Base-by-base conservation (phyloP, 2,329 filamentous ascomycete species). In the Phialophora expanda region DNA sequence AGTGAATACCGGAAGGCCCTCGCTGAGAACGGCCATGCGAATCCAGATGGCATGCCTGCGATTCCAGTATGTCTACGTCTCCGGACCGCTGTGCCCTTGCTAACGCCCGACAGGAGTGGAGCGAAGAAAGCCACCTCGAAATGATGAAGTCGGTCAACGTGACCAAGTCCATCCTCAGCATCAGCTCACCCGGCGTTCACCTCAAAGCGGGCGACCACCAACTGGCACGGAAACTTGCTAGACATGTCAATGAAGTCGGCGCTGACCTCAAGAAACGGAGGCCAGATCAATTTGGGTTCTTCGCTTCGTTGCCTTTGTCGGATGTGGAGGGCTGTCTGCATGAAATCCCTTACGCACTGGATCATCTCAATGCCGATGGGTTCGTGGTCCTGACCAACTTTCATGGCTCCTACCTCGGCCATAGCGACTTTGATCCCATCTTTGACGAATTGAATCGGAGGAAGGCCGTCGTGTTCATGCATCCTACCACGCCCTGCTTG, bases 141-240 rank as follows among this genome's bases (percentile, higher is more conserved):
- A 76, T 86, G 69, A 87, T 87, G 84, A 71, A 80, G 51, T 72
- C 76, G 0, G 72, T 80, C 65, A 80, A 81, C 67, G 84, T 87
- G 65, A 74, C 74, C 5, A 84, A 81, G 70, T 83, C 83, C 11
- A 82, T 87, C 41, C 74, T 87, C 11, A 85, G 82, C 70, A 82
- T 87, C 71, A 83, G 81, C 4, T 81, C 82, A 0, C 85, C 85
- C 0, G 85, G 84, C 14, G 83, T 81, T 0, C 76, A 84, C 65
- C 76, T 87, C 17, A 75, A 75, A 0, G 74, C 78, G 0, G 76
- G 84, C 64, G 69, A 78, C 53, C 61, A 70, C 1, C 74, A 79
- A 12, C 77, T 75, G 3, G 73, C 75, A 20, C 66, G 71, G 12
- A 64, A 67, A 30, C 67, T 85, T 2, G 77, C 79, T 9, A 76